Conservation (phyloP, 305 asterid species). For the Solanum hybrid region DNA sequence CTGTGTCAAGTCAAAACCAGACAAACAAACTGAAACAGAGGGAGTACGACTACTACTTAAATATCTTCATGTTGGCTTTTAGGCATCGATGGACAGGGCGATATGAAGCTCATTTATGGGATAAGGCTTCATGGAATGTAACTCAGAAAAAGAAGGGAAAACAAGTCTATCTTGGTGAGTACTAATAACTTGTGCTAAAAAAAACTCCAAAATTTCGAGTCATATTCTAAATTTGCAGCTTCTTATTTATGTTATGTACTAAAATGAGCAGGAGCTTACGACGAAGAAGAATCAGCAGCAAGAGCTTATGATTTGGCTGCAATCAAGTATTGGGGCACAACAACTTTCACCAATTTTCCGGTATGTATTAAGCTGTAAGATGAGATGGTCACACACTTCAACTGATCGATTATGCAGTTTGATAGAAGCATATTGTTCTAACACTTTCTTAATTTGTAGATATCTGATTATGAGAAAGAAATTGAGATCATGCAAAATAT, state of each 20-base stretch:
- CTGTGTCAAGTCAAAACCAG: background rate
- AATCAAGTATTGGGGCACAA: conserved; percentile 61
- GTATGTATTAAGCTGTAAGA: conserved; percentile 5
- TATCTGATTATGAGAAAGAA: conserved; percentile 48
- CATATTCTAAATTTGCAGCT: background rate
- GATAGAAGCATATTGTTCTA: background rate
- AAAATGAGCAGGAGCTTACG: conserved; percentile 46
- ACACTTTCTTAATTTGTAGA: conserved; percentile 13
- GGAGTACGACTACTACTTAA: background rate
- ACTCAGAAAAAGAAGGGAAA: conserved; percentile 71
- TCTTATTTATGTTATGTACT: background rate
- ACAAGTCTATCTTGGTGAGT: conserved; percentile 33
- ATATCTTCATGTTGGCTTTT: background rate
- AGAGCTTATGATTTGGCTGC: conserved; percentile 71
- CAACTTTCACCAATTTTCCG: conserved; percentile 53
- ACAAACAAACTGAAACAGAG: background rate
- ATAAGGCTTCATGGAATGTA: conserved; percentile 63
- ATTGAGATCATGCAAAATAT: conserved; percentile 49
- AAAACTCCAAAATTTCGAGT: background rate
- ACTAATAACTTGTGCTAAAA: background rate
- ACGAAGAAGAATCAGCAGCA: conserved; percentile 70
- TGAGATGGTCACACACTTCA: background rate
- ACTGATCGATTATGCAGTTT: background rate
- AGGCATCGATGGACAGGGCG: conserved; percentile 76
- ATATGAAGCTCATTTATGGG: conserved; percentile 70